Evolutionary conservation across 1,139 yeast species (phyloP).

Genomic region (Wickerhamomyces sp.): DNA sequence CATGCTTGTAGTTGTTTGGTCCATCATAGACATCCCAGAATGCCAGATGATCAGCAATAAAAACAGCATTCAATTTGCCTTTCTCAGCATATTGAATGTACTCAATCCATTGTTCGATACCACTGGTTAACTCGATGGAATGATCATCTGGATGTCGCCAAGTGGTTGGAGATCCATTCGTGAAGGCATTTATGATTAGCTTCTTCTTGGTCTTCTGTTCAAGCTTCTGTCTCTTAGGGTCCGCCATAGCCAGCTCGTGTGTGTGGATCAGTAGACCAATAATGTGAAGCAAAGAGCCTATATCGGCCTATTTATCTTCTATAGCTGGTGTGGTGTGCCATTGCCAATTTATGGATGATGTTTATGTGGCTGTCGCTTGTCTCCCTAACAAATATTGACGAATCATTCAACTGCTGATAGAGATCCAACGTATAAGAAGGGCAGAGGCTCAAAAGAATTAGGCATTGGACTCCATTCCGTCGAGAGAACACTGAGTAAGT

Average conservation of each 20-base stretch:
- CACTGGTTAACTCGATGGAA: conserved; percentile 25
- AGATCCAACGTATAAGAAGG: too few relatives aligned
- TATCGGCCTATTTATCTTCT: too few relatives aligned
- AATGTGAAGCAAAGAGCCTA: background rate
- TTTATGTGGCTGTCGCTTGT: too few relatives aligned
- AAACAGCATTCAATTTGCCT: conserved; percentile 38
- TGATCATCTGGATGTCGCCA: conserved; percentile 18
- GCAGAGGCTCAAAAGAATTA: too few relatives aligned
- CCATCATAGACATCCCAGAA: conserved; percentile 40
- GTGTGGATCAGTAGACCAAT: background rate
- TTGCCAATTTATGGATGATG: too few relatives aligned
- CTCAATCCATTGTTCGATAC: conserved; percentile 38
- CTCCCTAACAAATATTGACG: too few relatives aligned
- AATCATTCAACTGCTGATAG: too few relatives aligned
- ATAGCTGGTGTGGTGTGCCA: too few relatives aligned
- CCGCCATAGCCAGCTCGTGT: background rate
- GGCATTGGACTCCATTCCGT: too few relatives aligned
- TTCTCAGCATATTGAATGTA: conserved; percentile 35
- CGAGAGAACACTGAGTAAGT: too few relatives aligned
- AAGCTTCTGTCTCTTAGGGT: conserved; percentile 1
- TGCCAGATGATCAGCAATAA: conserved; percentile 40
- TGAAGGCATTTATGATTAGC: conserved; percentile 4
- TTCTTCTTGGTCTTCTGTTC: background rate
- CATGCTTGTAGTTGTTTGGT: conserved; percentile 31
- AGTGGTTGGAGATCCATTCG: background rate